Base-by-base conservation (phyloP, 2,329 filamentous ascomycete species). In the Cladosporium sp. region DNA sequence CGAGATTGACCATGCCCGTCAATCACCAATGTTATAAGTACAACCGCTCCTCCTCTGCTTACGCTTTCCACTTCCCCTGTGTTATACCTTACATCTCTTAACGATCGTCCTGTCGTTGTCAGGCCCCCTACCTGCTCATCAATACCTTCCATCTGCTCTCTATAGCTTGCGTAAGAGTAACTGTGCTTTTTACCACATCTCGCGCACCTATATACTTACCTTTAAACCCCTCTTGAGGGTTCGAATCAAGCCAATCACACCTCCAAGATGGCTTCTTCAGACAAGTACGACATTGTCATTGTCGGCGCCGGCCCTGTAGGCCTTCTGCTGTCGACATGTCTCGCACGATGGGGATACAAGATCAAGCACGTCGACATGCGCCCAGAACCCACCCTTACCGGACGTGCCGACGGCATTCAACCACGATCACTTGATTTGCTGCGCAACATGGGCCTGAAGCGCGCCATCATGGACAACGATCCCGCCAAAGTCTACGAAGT, bases 301-400 rank as follows among this genome's bases (percentile, higher is more conserved):
- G 82, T 96, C 58, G 92, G 92, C 64, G 92, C 92, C 58, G 92
- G 92, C 15, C 92, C 92, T 3, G 91, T 92, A 40, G 92, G 92
- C 58, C 83, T 96, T 59, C 87, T 95, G 76, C 82, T 96, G 22
- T 94, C 91, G 8, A 92, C 92, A 30, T 93, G 89, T 71, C 83
- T 97, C 62, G 89, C 90, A 61, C 83, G 92, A 78, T 96, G 92
- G 90, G 92, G 92, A 19, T 97, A 96, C 80, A 91, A 86, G 73
- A 90, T 97, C 74, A 96, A 93, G 80, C 91, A 96, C 76, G 91
- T 96, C 70, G 92, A 96, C 76, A 96, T 95, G 75, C 84, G 92
- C 60, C 81, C 90, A 2, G 89, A 93, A 69, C 92, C 92, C 15
- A 96, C 92, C 12, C 78, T 85, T 2, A 96, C 91, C 19, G 92